Conservation (phyloP, 1,284 basidiomycete species). For the Hemileia vastatrix region DNA sequence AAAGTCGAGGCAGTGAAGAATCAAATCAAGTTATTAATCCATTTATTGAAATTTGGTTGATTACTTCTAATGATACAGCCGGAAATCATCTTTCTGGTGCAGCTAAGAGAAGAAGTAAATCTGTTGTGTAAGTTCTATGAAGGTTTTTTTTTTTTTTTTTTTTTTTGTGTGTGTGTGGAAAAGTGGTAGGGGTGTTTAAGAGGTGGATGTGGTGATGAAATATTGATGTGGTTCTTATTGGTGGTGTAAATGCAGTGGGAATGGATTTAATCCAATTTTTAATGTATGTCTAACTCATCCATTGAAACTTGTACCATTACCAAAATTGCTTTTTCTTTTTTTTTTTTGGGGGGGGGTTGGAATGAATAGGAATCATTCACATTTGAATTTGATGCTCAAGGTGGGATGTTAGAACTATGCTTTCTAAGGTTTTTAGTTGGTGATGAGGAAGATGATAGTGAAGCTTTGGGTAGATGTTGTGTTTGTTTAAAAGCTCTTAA, state of each 20-base stretch:
- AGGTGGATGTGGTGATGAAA: background rate
- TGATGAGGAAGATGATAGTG: slow-evolving; percentile 14
- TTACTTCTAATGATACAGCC: slow-evolving; percentile 61
- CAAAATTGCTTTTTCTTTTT: background rate
- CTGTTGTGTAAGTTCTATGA: slow-evolving; percentile 8
- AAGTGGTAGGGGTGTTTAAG: too few species aligned
- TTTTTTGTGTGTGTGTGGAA: too few species aligned
- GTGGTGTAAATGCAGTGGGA: background rate
- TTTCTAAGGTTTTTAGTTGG: slow-evolving; percentile 15
- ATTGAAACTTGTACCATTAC: background rate
- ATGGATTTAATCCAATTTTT: slow-evolving; percentile 19
- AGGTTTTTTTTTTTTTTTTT: background rate
- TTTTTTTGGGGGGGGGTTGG: too few species aligned
- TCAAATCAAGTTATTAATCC: slow-evolving; percentile 60
- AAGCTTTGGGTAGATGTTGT: slow-evolving; percentile 9
- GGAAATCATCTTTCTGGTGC: background rate
- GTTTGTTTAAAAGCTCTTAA: slow-evolving; percentile 1
- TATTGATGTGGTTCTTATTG: background rate
- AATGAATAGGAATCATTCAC: slow-evolving; percentile 14
- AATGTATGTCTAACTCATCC: slow-evolving; percentile 1
- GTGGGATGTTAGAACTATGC: slow-evolving; percentile 16
- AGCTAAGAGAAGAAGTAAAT: slow-evolving; percentile 12
- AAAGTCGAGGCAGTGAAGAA: slow-evolving; percentile 53
- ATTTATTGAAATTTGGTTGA: slow-evolving; percentile 65
- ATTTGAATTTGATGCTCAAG: slow-evolving; percentile 10